Evolutionary conservation across 768 basidiomycete genomes (phyloP), one percentile per base, ranked within the genome.

Genomic region (Paxillus involutus): DNA sequence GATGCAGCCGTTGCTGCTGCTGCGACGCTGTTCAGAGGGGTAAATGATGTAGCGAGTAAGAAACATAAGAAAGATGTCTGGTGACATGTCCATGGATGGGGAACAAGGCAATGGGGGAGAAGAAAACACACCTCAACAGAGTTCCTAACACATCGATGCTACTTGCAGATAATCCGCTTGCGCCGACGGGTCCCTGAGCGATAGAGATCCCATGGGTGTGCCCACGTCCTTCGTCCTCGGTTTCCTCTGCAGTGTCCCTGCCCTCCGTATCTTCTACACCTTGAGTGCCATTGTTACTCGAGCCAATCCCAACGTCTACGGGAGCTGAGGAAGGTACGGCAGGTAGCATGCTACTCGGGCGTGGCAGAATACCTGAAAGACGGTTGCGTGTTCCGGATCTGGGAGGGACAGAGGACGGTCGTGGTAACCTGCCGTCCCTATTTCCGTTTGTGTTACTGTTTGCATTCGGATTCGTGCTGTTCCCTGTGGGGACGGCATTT

Each of bases 1-100:
- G 91, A 93, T 8, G 89, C 89, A 2, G 91, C 91, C 1, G 91
- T 92, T n/a, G 91, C 91, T 10, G 91, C 89, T n/a, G 91, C 90
- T 4, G 91, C 91, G 32, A 93, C 91, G 61, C 91, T 89, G 57
- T 46, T 65, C 21, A 21, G 21, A 21, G 21, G 21, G 21, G 21
- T 17, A 16, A 37, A n/a, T 32, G 17, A 16, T 10, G 46, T 8
- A 50, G 47, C 30, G 29, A 11, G 17, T 2, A 39, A 48, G 40
- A 44, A 21, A 43, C 21, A 21, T 9, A 41, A 32, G 29, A 36
- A 11, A 47, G 30, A 26, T 24, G 14, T 35, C 52, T 12, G 19
- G 45, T 45, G 21, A 40, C 11, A 33, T 33, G 33, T 11, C 33
- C 33, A 30, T 30, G 29, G 29, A 30, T 30, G 16, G n/a, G 26